Evolutionary conservation across 2,329 filamentous ascomycete genomes (phyloP).

Genomic region (Aspergillus bombycis): DNA sequence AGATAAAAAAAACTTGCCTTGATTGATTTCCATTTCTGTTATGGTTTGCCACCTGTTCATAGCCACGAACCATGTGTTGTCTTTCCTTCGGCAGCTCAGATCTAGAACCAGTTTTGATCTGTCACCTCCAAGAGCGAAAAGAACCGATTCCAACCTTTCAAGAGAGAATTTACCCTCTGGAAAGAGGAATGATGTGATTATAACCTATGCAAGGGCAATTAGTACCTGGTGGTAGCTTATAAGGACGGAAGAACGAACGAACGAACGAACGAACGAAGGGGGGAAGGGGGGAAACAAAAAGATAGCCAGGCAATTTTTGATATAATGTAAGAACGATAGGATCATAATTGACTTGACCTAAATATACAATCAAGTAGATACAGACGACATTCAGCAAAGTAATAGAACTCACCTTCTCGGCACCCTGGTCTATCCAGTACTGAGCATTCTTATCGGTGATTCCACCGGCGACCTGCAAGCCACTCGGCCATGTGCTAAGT

Average conservation of each 20-base stretch:
- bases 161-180: constrained; percentile 81
- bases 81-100: constrained; percentile 81
- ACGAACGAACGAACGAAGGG: background rate
- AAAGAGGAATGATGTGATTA: constrained; percentile 95
- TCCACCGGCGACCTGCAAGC: constrained; percentile 90
- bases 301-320: background rate
- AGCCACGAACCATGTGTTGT: constrained; percentile 86
- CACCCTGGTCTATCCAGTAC: constrained; percentile 84
- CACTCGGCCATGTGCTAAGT: constrained; percentile 74
- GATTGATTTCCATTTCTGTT: constrained; percentile 90
- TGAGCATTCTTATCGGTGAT: constrained; percentile 83
- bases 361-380: constrained; percentile 7
- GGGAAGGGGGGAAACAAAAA: background rate
- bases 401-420: constrained; percentile 72
- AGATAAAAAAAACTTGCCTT: constrained; percentile 60
- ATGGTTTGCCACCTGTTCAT: constrained; percentile 99
- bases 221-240: constrained; percentile 12
- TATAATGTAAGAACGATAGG: constrained; percentile 1
- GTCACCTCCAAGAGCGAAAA: constrained; percentile 72
- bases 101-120: constrained; percentile 88
- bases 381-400: background rate
- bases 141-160: constrained; percentile 71
- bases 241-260: background rate
- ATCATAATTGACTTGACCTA: background rate
- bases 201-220: constrained; percentile 67